Evolutionary conservation across 139 green algal species (phyloP).

Genomic region (Chlamydomonas applanata): DNA sequence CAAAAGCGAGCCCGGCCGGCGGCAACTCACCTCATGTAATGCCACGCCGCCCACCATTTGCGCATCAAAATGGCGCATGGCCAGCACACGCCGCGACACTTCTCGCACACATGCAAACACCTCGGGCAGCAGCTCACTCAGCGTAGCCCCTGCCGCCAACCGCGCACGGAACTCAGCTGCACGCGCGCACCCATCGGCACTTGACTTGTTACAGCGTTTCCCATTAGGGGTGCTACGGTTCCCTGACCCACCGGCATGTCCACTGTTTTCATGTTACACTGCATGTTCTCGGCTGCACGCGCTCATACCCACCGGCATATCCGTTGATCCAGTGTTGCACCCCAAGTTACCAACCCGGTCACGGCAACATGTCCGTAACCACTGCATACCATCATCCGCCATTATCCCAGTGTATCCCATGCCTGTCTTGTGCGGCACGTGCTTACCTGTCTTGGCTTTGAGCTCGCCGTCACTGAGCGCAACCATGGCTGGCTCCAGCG

Average conservation of each 20-base stretch:
- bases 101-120: slow-evolving; percentile 93
- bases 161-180: slow-evolving; percentile 32
- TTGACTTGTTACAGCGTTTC: no score
- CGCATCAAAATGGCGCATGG: slow-evolving; percentile 92
- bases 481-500: slow-evolving; percentile 72
- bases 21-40: background rate
- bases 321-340: no score
- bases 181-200: no score
- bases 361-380: no score
- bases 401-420: no score
- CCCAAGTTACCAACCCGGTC: no score
- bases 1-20: background rate
- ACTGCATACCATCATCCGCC: no score
- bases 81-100: slow-evolving; percentile 75
- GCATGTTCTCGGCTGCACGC: no score
- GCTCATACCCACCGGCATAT: no score
- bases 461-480: slow-evolving; percentile 79
- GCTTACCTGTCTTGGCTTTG: slow-evolving; percentile 63
- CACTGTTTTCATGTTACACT: no score
- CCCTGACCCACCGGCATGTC: no score
- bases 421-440: slow-evolving; percentile 54
- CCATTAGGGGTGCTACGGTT: no score
- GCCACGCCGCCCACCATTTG: slow-evolving; percentile 65
- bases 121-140: slow-evolving; percentile 73
- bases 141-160: slow-evolving; percentile 31